These are phyloP conservation scores for Amborella trichopoda DNA, from an alignment of 164 flowering plant genomes.

Conservation along the genomic window DNA sequence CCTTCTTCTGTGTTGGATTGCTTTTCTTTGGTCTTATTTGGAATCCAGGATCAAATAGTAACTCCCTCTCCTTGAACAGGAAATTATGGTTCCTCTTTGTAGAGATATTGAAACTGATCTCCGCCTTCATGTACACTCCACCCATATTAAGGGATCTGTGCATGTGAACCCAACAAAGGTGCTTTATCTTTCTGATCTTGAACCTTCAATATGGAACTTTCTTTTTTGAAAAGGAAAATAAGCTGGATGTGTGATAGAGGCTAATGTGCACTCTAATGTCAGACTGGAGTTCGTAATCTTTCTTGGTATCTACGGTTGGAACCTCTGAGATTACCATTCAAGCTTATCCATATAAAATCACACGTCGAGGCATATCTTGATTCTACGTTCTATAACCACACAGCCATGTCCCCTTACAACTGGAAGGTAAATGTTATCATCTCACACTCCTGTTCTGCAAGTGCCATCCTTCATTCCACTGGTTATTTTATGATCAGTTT, in stretches of 20 bases:
- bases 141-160: slow-evolving; percentile 16
- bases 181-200: slow-evolving; percentile 4
- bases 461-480: too few species aligned
- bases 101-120: slow-evolving; percentile 24
- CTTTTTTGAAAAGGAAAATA: too few species aligned
- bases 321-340: slow-evolving; percentile 17
- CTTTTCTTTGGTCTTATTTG: too few species aligned
- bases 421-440: slow-evolving; percentile 14
- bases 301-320: slow-evolving; percentile 20
- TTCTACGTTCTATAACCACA: slow-evolving; percentile 16
- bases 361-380: slow-evolving; percentile 16
- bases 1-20: too few species aligned
- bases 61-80: slow-evolving; percentile 10
- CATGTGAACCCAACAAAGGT: slow-evolving; percentile 22
- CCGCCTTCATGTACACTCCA: slow-evolving; percentile 24
- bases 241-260: too few species aligned
- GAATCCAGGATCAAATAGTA: too few species aligned
- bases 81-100: slow-evolving; percentile 19
- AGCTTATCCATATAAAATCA: slow-evolving; percentile 15
- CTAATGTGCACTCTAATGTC: slow-evolving; percentile 8
- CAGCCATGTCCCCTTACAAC: slow-evolving; percentile 18
- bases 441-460: too few species aligned
- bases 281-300: slow-evolving; percentile 23
- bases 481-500: not conserved
- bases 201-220: too few species aligned